Evolutionary conservation across 345 rosid species (phyloP), one percentile per base, ranked within the genome.

Genomic region (Eucalyptus dawsonii): DNA sequence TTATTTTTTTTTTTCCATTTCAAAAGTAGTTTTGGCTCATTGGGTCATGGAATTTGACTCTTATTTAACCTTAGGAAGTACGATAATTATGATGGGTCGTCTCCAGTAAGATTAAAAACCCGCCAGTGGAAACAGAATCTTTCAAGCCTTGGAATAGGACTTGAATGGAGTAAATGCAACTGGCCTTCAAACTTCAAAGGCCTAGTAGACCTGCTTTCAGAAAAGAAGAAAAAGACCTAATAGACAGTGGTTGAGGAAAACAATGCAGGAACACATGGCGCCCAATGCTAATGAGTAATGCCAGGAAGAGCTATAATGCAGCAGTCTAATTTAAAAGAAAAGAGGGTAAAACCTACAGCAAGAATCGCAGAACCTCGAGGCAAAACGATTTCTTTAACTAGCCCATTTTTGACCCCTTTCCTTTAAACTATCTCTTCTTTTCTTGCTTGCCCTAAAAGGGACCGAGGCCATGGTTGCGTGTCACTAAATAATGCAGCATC

Each of bases 241-340:
- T 93, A 90, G 91, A 90, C 94, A 91, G 90, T 69, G 44, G n/a
- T 94, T 94, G 93, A 90, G 93, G 97, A 96, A 97, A 95, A 94
- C 98, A 88, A 97, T 94, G 99, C 95, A 95, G 87, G 85, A 93
- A 88, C 98, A 97, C 99, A 94, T 97, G 98, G 91, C 51, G 91
- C 88, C 86, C 29, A 65, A 65, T n/a, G 76, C 76, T n/a, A 65
- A 65, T 65, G 40, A 65, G 76, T n/a, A 65, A 65, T n/a, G 76
- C 85, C 85, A 21, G 85, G 47, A 76, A 21, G 47, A 76, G 85
- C 85, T 76, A 11, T 76, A 21, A 53, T 31, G 88, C 67, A 31
- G 9, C 29, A 86, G 56, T 53, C 22, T 51, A 89, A 87, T 86
- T 54, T 88, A 87, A 24, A 44, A 67, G 50, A 88, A 80, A 87